phyloP scores from a whole-genome alignment of 2,329 filamentous ascomycete genomes.

The Tricladium varicosporioides region DNA sequence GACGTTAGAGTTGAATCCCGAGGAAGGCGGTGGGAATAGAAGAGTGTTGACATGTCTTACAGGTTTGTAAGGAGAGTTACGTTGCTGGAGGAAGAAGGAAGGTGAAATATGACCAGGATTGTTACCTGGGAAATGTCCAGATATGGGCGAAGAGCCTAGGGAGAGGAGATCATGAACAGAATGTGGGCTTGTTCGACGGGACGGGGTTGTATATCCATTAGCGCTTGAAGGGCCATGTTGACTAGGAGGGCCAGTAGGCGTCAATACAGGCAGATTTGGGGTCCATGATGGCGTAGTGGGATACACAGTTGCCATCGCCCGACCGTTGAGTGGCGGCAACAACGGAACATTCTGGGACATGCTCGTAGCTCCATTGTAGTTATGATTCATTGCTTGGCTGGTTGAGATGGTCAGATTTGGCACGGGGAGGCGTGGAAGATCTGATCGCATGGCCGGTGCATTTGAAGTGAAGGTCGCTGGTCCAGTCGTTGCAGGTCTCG shows the following conservation, averaged over 20 bases:
- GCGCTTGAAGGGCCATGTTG: conserved; percentile 21
- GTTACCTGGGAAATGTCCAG: conserved; percentile 40
- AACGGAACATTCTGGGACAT: conserved; percentile 28
- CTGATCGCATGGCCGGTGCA: conserved; percentile 23
- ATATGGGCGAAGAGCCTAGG: conserved; percentile 37
- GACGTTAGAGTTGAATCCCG: conserved; percentile 66
- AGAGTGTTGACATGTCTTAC: conserved; percentile 87
- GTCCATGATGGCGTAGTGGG: conserved; percentile 49
- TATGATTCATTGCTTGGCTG: conserved; percentile 27
- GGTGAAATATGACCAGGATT: conserved; percentile 64
- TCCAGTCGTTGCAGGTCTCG: conserved; percentile 22
- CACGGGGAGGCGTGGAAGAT: conserved; percentile 59
- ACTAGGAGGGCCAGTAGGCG: conserved; percentile 26
- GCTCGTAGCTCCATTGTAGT: conserved; percentile 20
- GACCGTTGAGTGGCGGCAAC: conserved; percentile 38
- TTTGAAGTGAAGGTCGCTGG: conserved; percentile 13
- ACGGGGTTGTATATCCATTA: conserved; percentile 34
- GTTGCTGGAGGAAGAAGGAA: conserved; percentile 80
- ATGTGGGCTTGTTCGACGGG: conserved; percentile 34
- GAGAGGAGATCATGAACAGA: conserved; percentile 34
- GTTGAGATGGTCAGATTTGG: conserved; percentile 61
- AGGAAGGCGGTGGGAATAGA: conserved; percentile 82
- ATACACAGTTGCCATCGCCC: conserved; percentile 77
- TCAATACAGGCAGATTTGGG: conserved; percentile 38
- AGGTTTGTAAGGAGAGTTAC: conserved; percentile 89